Evolutionary conservation across 805 yeast species (phyloP).

Genomic region (Suhomyces sp.): DNA sequence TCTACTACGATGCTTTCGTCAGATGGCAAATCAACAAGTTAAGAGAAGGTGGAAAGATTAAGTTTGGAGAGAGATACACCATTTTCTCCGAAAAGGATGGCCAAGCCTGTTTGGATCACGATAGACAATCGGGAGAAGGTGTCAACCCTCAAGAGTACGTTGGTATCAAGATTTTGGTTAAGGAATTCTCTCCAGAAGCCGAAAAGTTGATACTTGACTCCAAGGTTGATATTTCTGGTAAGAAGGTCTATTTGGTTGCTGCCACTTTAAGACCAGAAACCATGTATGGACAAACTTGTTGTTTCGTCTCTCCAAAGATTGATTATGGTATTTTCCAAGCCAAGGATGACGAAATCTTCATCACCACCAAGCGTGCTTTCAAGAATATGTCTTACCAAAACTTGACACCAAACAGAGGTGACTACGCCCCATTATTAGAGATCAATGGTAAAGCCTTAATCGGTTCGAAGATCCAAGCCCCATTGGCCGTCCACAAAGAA

Average conservation of each 20-base stretch:
- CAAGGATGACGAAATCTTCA: constrained; percentile 65
- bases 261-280: constrained; percentile 99
- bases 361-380: constrained; percentile 93
- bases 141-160: constrained; percentile 95
- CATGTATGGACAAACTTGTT: constrained; percentile 98
- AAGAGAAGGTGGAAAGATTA: constrained; percentile 83
- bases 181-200: constrained; percentile 58
- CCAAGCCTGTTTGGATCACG: constrained; percentile 99
- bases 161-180: constrained; percentile 80
- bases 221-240: constrained; percentile 46
- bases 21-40: constrained; percentile 95
- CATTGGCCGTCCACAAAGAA: constrained; percentile 66
- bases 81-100: constrained; percentile 97
- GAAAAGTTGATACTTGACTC: constrained; percentile 52
- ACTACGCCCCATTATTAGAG: constrained; percentile 55
- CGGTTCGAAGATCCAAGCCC: constrained; percentile 87
- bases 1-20: constrained; percentile 90
- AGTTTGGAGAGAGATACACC: constrained; percentile 97
- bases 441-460: constrained; percentile 73
- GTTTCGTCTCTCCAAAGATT: constrained; percentile 95
- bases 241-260: constrained; percentile 82
- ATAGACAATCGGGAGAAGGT: constrained; percentile 95
- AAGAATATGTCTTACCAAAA: constrained; percentile 97
- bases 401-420: constrained; percentile 85
- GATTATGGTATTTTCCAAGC: constrained; percentile 89